Conservation (phyloP, 1,284 basidiomycete species). For the Tilletiopsis washingtonensis region DNA sequence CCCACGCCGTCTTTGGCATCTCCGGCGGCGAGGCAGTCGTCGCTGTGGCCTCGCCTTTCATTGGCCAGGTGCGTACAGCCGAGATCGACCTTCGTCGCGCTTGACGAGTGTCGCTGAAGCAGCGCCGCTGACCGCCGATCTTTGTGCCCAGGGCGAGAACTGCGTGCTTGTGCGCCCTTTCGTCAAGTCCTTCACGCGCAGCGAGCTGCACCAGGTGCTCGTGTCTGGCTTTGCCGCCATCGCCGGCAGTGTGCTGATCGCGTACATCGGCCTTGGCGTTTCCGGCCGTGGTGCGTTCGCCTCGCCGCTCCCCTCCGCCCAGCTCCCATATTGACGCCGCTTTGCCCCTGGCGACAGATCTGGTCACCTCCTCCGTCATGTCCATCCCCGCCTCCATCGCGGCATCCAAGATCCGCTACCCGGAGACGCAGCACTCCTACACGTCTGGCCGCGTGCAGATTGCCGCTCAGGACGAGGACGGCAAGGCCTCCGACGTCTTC, state of each 20-base stretch:
- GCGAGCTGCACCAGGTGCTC: constrained; percentile 81
- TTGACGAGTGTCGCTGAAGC: too few relatives aligned
- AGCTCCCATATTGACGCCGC: too few relatives aligned
- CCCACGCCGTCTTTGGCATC: constrained; percentile 69
- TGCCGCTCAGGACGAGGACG: constrained; percentile 60
- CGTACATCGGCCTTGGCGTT: constrained; percentile 75
- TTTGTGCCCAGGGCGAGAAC: constrained; percentile 44
- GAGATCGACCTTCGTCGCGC: too few relatives aligned
- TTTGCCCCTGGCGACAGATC: too few relatives aligned
- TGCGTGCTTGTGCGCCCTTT: constrained; percentile 57
- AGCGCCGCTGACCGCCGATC: too few relatives aligned
- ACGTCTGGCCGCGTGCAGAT: constrained; percentile 72
- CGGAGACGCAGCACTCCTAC: constrained; percentile 74
- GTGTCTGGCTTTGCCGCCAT: constrained; percentile 78
- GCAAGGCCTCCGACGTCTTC: constrained; percentile 56
- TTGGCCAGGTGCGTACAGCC: constrained; percentile 58
- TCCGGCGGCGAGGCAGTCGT: constrained; percentile 81
- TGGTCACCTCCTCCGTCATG: constrained; percentile 86
- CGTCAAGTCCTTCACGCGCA: constrained; percentile 77
- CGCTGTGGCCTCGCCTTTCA: constrained; percentile 81
- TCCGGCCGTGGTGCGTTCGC: too few relatives aligned
- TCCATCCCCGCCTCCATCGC: constrained; percentile 86
- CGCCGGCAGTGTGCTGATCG: constrained; percentile 75
- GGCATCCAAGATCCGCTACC: constrained; percentile 75
- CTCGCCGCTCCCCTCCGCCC: too few relatives aligned